phyloP scores from a whole-genome alignment of 352 stramenopile genomes.

The Globisporangium irregulare region DNA sequence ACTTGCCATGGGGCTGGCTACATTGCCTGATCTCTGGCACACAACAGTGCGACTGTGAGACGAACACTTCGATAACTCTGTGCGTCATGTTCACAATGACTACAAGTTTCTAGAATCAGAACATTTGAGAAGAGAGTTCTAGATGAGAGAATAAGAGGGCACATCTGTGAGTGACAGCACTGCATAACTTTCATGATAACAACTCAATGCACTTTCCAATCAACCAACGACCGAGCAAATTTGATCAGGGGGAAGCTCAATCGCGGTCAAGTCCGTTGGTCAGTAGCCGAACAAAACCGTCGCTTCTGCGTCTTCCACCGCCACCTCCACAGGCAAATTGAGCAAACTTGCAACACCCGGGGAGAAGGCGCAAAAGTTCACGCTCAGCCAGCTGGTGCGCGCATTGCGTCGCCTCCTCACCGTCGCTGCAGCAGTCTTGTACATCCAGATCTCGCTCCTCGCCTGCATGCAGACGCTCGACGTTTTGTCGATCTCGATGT shows the following conservation, averaged over 20 bases:
- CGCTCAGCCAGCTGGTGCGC: not conserved
- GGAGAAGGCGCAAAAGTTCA: not conserved
- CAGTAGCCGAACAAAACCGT: not conserved
- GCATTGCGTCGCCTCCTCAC: not conserved
- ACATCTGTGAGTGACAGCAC: too few species aligned
- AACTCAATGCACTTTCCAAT: too few species aligned
- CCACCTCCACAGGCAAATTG: not conserved
- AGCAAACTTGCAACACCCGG: not conserved
- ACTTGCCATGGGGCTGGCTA: too few species aligned
- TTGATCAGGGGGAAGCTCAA: not conserved
- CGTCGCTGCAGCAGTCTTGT: not conserved
- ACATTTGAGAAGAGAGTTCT: too few species aligned
- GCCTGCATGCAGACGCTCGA: not conserved
- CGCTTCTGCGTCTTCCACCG: not conserved
- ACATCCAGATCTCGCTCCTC: conserved; percentile 6
- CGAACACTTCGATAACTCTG: too few species aligned
- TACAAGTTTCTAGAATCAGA: too few species aligned
- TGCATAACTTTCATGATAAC: too few species aligned
- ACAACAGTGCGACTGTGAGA: too few species aligned
- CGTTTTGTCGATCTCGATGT: not conserved
- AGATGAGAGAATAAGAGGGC: too few species aligned
- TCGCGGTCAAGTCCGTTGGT: not conserved
- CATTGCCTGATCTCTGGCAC: too few species aligned
- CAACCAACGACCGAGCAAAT: too few species aligned
- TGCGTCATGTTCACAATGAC: too few species aligned